phyloP scores from a whole-genome alignment of 2,329 filamentous ascomycete species.

The Claviceps spartinae region DNA sequence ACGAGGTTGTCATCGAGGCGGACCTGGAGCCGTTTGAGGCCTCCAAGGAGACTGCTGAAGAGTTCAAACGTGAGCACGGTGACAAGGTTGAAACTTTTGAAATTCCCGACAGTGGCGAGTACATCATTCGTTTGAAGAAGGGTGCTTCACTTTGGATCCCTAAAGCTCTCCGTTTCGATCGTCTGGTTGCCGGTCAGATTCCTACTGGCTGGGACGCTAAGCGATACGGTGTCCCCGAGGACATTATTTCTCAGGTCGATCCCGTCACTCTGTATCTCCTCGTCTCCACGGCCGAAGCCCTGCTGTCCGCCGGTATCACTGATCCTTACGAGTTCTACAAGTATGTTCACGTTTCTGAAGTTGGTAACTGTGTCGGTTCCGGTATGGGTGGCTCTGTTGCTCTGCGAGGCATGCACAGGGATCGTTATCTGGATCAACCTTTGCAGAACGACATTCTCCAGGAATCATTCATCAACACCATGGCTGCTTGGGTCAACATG shows the following conservation, averaged over 20 bases:
- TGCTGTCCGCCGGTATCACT: conserved; percentile 87
- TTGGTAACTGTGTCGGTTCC: conserved; percentile 96
- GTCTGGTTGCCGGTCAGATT: conserved; percentile 91
- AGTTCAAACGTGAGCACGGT: conserved; percentile 93
- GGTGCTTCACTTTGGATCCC: conserved; percentile 89
- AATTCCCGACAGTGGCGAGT: conserved; percentile 85
- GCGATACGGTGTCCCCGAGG: conserved; percentile 89
- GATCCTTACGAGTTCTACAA: conserved; percentile 99
- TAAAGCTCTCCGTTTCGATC: conserved; percentile 93
- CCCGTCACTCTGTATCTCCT: conserved; percentile 92
- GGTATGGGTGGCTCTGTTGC: conserved; percentile 93
- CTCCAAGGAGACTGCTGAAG: conserved; percentile 91
- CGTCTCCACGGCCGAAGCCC: conserved; percentile 81
- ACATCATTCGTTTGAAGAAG: conserved; percentile 88
- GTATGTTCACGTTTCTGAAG: conserved; percentile 94
- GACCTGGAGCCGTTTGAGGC: conserved; percentile 95
- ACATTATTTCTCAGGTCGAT: conserved; percentile 95
- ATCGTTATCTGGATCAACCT: conserved; percentile 90
- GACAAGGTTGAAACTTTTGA: conserved; percentile 98
- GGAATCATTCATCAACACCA: conserved; percentile 99
- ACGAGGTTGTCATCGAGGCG: conserved; percentile 94
- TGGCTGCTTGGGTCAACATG: conserved; percentile 99
- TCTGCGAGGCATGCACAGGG: conserved; percentile 94
- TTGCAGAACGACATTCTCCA: conserved; percentile 98
- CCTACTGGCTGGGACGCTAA: conserved; percentile 96